Conservation (phyloP, 2,329 filamentous ascomycete species). For the Penicillium thymicola region DNA sequence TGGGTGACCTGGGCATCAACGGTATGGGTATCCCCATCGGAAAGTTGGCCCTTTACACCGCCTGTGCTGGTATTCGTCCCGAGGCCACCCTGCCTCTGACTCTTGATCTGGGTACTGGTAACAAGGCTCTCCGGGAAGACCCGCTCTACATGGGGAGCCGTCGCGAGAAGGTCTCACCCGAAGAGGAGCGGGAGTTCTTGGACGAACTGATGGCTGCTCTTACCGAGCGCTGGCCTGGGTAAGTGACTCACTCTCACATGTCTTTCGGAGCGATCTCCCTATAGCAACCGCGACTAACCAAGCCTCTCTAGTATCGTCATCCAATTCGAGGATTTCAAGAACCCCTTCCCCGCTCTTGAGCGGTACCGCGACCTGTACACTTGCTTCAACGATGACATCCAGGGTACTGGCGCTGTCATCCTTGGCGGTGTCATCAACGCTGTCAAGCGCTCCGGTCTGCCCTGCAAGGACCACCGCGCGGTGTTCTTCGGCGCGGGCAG, state of each 20-base stretch:
- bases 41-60: constrained; percentile 92
- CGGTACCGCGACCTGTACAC: constrained; percentile 85
- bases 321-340: constrained; percentile 98
- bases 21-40: constrained; percentile 98
- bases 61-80: constrained; percentile 90
- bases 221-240: constrained; percentile 70
- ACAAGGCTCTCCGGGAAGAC: constrained; percentile 67
- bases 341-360: constrained; percentile 89
- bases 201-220: constrained; percentile 96
- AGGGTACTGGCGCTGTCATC: constrained; percentile 94
- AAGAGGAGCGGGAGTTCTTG: constrained; percentile 85
- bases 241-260: constrained; percentile 32
- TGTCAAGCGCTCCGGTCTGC: constrained; percentile 81
- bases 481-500: constrained; percentile 96
- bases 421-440: constrained; percentile 73
- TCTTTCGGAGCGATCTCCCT: constrained; percentile 42
- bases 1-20: constrained; percentile 93
- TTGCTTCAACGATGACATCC: constrained; percentile 98
- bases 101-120: constrained; percentile 62
- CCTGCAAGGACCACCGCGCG: constrained; percentile 83
- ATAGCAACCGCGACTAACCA: constrained; percentile 18
- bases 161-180: constrained; percentile 71
- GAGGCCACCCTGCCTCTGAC: constrained; percentile 61
- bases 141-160: constrained; percentile 88
- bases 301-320: constrained; percentile 61